A percentile compares a stretch with the other conserved stretches of the same genome.
These are phyloP conservation scores for Hymenochaete sp. DNA, from an alignment of 1,284 basidiomycete genomes.

Conservation along the genomic window DNA sequence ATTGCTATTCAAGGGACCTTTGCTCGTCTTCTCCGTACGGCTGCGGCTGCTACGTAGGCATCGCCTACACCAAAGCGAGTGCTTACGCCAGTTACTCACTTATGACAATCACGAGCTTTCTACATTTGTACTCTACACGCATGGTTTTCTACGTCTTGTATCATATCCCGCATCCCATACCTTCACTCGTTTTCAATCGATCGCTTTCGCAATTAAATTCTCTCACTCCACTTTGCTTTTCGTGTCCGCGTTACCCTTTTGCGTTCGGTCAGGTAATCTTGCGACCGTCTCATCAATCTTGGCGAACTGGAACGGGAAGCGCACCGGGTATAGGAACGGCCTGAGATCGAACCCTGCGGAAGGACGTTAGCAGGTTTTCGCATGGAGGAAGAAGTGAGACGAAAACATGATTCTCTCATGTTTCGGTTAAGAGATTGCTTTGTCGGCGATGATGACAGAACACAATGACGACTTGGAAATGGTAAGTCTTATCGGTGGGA, in stretches of 20 bases:
- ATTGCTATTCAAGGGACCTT: slow-evolving; percentile 68
- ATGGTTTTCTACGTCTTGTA: slow-evolving; percentile 7
- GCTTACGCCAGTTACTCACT: too few species aligned
- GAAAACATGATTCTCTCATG: not conserved
- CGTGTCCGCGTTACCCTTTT: slow-evolving; percentile 24
- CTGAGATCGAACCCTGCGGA: slow-evolving; percentile 82
- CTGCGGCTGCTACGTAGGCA: slow-evolving; percentile 7
- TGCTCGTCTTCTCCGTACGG: slow-evolving; percentile 47
- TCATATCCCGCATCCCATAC: too few species aligned
- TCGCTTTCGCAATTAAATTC: slow-evolving; percentile 5
- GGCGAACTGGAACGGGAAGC: slow-evolving; percentile 94
- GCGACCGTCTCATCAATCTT: slow-evolving; percentile 86
- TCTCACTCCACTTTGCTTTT: slow-evolving; percentile 34
- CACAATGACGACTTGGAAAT: too few species aligned
- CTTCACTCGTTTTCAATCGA: slow-evolving; percentile 16
- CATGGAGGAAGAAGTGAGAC: too few species aligned
- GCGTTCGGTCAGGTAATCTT: slow-evolving; percentile 58
- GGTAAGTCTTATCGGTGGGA: not conserved
- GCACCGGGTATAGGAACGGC: slow-evolving; percentile 91
- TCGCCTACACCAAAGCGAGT: too few species aligned
- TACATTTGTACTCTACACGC: slow-evolving; percentile 12
- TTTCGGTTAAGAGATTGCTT: too few species aligned
- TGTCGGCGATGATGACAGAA: too few species aligned
- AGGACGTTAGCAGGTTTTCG: not conserved
- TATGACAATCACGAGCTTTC: too few species aligned